Conservation (phyloP, 306 rosid species). For the Trichosanthes cucumerina region DNA sequence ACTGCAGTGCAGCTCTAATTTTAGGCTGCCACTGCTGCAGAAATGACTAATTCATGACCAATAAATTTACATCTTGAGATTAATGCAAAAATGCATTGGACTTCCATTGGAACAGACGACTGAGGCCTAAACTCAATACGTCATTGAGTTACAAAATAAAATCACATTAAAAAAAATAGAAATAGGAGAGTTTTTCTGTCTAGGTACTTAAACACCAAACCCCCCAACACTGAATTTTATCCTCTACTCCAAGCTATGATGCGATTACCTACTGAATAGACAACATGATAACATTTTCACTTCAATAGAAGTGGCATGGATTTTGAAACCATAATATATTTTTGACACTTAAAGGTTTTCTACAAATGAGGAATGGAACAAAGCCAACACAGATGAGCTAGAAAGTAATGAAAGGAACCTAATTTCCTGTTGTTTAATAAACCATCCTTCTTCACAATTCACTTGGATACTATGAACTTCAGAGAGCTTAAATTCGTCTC, state of each 20-base stretch:
- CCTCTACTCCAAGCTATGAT: background rate
- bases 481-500: background rate
- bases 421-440: background rate
- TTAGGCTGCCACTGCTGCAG: background rate
- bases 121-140: background rate
- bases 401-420: background rate
- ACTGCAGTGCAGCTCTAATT: background rate
- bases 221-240: background rate
- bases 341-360: background rate
- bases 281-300: background rate
- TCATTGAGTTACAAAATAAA: background rate
- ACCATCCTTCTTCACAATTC: conserved; percentile 2
- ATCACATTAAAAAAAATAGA: background rate
- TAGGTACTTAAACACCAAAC: background rate
- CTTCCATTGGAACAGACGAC: background rate
- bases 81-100: background rate
- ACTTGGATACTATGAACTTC: background rate
- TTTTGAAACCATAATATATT: background rate
- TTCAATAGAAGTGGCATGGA: background rate
- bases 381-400: background rate
- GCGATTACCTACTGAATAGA: background rate
- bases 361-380: background rate
- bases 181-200: background rate
- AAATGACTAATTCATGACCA: background rate
- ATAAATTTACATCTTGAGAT: background rate